Evolutionary conservation across 345 rosid species (phyloP).

Genomic region (Dipteronia sinensis): DNA sequence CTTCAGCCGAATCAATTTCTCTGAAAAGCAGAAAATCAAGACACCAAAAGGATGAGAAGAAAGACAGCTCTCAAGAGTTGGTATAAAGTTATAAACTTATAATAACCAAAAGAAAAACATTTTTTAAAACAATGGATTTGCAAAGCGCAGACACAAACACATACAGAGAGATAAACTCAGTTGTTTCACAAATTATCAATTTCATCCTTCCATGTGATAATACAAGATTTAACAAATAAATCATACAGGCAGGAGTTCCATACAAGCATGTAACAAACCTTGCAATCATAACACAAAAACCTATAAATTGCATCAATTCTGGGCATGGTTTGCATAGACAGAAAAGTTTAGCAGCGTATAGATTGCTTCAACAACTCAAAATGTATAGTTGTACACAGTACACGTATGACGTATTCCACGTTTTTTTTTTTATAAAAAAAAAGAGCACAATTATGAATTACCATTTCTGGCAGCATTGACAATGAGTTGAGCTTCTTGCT

Average conservation of each 20-base stretch:
- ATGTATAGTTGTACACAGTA: background rate
- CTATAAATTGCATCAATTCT: background rate
- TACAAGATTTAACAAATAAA: background rate
- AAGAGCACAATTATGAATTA: background rate
- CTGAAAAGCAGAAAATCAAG: slow-evolving; percentile 34
- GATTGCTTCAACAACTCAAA: background rate
- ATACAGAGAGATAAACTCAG: background rate
- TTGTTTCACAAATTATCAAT: background rate
- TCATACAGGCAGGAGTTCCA: background rate
- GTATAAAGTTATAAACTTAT: background rate
- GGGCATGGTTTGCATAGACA: background rate
- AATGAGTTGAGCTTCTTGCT: slow-evolving; percentile 89
- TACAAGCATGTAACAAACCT: background rate
- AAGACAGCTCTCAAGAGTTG: background rate
- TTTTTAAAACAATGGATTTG: background rate
- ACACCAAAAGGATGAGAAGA: background rate
- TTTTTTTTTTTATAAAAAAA: too few species aligned
- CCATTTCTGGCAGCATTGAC: slow-evolving; percentile 73
- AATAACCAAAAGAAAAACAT: background rate
- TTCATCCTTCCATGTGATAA: background rate
- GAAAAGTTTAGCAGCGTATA: background rate
- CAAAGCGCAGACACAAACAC: background rate
- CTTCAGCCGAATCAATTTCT: slow-evolving; percentile 76
- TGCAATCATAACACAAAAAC: background rate
- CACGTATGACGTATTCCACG: background rate